Evolutionary conservation across 2,329 filamentous ascomycete genomes (phyloP), one percentile per base, ranked within the genome.

Genomic region (Remersonia thermophila): DNA sequence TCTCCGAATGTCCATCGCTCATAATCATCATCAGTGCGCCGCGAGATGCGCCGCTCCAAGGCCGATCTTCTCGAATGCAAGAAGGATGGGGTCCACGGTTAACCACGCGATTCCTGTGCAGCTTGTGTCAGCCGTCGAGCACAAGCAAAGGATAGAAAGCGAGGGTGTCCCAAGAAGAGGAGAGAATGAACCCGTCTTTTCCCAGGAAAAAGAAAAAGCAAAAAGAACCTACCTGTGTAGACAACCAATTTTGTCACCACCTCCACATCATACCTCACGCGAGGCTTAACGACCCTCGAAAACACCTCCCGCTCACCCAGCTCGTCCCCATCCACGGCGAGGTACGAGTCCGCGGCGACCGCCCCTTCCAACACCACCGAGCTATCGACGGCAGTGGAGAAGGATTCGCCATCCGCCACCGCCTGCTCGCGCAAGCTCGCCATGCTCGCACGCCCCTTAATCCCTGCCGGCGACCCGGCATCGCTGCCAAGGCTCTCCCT

Each of bases 191-290:
- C n/a, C n/a, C n/a, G n/a, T n/a, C n/a, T n/a, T n/a, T n/a, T n/a
- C n/a, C n/a, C n/a, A n/a, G n/a, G n/a, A n/a, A n/a, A n/a, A n/a
- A n/a, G n/a, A n/a, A n/a, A n/a, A n/a, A n/a, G n/a, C 32, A 28
- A 35, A 27, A 33, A 40, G 31, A 13, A 51, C 44, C 25, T 35
- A 85, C 89, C 91, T 40, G 81, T 73, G 62, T 98, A 98, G 16
- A 98, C 85, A 50, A 98, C 82, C 42, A 98, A 60, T 61, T 95
- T 96, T 4, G 91, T 96, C 27, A 98, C 82, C 27, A 98, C 89
- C 59, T 98, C 91, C n/a, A 96, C 89, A 59, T 98, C 91, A 53
- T 96, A 98, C 49, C 87, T 71, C 41, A 95, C 87, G 47, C 91
- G 76, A 33, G 91, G 86, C 60, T 81, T 84, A 44, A 86, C 79